Conservation (phyloP, 2,329 filamentous ascomycete genomes). For the Penicillium glabrum region DNA sequence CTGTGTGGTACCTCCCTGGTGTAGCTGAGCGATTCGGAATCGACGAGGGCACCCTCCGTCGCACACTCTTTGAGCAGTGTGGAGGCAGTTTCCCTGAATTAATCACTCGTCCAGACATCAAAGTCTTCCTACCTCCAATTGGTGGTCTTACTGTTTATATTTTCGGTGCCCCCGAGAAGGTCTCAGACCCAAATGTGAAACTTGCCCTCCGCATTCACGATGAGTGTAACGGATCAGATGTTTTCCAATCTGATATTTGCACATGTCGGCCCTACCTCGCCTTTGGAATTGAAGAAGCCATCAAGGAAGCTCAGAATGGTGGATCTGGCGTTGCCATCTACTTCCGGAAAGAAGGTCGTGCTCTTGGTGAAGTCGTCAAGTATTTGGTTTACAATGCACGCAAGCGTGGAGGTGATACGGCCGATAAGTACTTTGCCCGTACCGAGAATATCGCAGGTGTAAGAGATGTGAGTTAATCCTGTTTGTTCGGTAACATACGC, state of each 20-base stretch:
- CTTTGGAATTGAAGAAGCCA: conserved; percentile 94
- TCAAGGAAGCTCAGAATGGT: conserved; percentile 92
- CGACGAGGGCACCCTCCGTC: conserved; percentile 83
- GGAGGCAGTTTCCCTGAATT: conserved; percentile 95
- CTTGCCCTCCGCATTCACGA: conserved; percentile 84
- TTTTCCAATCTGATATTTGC: conserved; percentile 97
- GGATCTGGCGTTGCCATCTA: conserved; percentile 96
- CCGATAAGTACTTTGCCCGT: conserved; percentile 75
- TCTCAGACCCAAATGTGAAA: conserved; percentile 79
- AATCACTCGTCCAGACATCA: conserved; percentile 91
- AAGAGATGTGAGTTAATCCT: conserved; percentile 57
- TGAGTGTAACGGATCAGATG: conserved; percentile 94
- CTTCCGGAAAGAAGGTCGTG: conserved; percentile 95
- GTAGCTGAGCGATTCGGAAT: conserved; percentile 90
- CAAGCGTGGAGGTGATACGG: conserved; percentile 42
- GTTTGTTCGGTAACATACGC: background rate
- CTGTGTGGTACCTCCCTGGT: conserved; percentile 83
- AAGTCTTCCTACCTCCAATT: conserved; percentile 92
- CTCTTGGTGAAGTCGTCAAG: conserved; percentile 92
- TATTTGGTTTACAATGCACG: conserved; percentile 65
- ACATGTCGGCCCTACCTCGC: conserved; percentile 91
- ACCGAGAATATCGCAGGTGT: conserved; percentile 99
- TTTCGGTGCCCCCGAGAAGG: conserved; percentile 92
- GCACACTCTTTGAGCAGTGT: conserved; percentile 90
- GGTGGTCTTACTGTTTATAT: conserved; percentile 95